A percentile compares a stretch with the other conserved stretches of the same genome.
Conservation (phyloP, 2,329 filamentous ascomycete genomes). For the Magnaporthiopsis poae region DNA sequence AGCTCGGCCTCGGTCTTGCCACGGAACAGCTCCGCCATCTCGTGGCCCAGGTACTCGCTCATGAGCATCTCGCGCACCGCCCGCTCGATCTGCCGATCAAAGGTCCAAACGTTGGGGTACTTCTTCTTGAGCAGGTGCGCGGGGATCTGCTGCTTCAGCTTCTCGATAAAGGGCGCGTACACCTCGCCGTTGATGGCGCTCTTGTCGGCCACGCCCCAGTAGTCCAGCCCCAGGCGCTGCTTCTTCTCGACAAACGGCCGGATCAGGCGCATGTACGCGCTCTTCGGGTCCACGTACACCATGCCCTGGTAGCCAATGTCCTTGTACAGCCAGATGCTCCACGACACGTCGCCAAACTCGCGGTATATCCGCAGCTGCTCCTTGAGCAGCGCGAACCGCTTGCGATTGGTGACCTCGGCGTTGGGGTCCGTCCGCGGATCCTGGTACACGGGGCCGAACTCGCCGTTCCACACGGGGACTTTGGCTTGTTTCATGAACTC, state of each 20-base stretch:
- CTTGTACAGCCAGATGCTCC: constrained; percentile 15
- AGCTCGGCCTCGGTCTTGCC: constrained; percentile 40
- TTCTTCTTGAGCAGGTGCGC: constrained; percentile 32
- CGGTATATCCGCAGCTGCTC: constrained; percentile 26
- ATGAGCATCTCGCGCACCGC: constrained; percentile 30
- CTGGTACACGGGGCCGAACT: constrained; percentile 36
- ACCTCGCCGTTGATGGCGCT: constrained; percentile 24
- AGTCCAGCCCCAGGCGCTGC: constrained; percentile 38
- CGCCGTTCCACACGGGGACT: constrained; percentile 34
- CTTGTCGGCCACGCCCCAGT: constrained; percentile 34
- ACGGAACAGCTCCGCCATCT: constrained; percentile 45
- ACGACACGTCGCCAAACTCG: constrained; percentile 15
- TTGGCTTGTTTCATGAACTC: constrained; percentile 27
- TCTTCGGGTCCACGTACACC: constrained; percentile 33
- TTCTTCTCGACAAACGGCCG: constrained; percentile 44
- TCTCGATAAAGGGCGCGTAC: constrained; percentile 28
- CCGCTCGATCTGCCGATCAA: constrained; percentile 40
- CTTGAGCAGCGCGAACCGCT: constrained; percentile 27
- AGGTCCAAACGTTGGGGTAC: constrained; percentile 40
- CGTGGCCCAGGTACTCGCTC: constrained; percentile 39
- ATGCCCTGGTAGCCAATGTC: constrained; percentile 38
- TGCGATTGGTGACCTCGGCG: constrained; percentile 24
- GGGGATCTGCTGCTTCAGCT: constrained; percentile 33
- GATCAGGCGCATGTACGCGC: constrained; percentile 37
- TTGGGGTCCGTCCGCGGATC: constrained; percentile 22